A percentile compares a stretch with the other conserved stretches of the same genome.
Conservation (phyloP, 2,329 filamentous ascomycete species). For the Clathrospora elynae region DNA sequence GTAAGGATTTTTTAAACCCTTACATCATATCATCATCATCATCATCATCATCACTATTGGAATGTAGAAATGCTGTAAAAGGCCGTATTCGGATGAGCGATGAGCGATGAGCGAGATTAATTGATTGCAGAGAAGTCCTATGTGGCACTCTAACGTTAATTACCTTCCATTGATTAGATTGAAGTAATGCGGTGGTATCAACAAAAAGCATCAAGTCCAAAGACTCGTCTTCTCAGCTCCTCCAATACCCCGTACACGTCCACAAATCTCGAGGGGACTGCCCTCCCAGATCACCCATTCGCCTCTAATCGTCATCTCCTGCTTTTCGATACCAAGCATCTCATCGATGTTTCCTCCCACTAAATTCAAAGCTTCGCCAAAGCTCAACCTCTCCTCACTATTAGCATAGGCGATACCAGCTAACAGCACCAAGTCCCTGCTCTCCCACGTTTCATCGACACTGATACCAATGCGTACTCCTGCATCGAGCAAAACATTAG, state of each 20-base stretch:
- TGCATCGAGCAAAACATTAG: slow-evolving; percentile 63
- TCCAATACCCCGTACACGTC: slow-evolving; percentile 51
- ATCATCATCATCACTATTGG: no score
- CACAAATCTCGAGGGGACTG: slow-evolving; percentile 65
- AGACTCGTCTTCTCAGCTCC: no score
- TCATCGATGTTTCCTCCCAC: slow-evolving; percentile 63
- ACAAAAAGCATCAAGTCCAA: no score
- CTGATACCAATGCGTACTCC: slow-evolving; percentile 65
- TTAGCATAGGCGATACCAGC: slow-evolving; percentile 67
- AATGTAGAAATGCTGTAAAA: no score
- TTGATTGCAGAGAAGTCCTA: no score
- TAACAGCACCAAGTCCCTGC: slow-evolving; percentile 63
- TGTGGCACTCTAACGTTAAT: no score
- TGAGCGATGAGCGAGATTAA: no score
- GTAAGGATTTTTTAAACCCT: no score
- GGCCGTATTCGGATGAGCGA: no score
- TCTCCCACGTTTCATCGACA: slow-evolving; percentile 65
- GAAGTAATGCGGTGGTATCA: no score
- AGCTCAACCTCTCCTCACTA: slow-evolving; percentile 58
- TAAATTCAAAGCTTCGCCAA: slow-evolving; percentile 62
- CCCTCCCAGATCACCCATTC: slow-evolving; percentile 69
- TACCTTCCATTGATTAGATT: no score
- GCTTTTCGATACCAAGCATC: slow-evolving; percentile 58
- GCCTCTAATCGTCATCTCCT: slow-evolving; percentile 24
- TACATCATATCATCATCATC: no score